Evolutionary conservation across 1,139 yeast genomes (phyloP).

Genomic region (Blastobotrys malaysiensis): DNA sequence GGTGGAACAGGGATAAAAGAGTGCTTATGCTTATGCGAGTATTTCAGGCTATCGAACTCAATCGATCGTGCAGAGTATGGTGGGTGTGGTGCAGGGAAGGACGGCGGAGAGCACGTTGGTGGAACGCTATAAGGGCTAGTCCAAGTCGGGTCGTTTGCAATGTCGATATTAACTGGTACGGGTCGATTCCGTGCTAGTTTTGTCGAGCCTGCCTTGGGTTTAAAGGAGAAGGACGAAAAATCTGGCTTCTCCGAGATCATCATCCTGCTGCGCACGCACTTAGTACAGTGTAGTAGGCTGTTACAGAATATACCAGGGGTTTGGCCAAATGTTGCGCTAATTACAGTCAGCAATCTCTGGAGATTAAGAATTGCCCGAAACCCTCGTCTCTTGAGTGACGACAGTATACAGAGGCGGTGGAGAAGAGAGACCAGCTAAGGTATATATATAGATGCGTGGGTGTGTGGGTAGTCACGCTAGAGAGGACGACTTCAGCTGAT

Average conservation of each 20-base stretch:
- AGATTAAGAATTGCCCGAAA: background rate
- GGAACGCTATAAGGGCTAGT: background rate
- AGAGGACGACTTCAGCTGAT: background rate
- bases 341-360: background rate
- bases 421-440: background rate
- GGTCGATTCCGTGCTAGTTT: background rate
- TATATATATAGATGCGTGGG: too few species aligned
- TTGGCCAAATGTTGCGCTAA: background rate
- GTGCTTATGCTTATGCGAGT: constrained; percentile 7
- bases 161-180: background rate
- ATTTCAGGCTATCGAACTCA: background rate
- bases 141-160: background rate
- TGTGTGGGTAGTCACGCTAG: background rate
- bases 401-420: background rate
- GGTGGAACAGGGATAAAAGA: constrained; percentile 14
- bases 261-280: background rate
- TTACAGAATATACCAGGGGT: background rate
- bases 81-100: background rate
- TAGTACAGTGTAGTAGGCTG: background rate
- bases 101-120: background rate
- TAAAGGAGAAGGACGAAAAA: background rate
- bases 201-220: background rate
- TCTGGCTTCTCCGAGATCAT: background rate
- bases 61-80: background rate
- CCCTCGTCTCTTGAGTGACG: background rate